These are phyloP conservation scores for Tolypocladium capitatum DNA, from an alignment of 2,329 filamentous ascomycete genomes.

Conservation along the genomic window DNA sequence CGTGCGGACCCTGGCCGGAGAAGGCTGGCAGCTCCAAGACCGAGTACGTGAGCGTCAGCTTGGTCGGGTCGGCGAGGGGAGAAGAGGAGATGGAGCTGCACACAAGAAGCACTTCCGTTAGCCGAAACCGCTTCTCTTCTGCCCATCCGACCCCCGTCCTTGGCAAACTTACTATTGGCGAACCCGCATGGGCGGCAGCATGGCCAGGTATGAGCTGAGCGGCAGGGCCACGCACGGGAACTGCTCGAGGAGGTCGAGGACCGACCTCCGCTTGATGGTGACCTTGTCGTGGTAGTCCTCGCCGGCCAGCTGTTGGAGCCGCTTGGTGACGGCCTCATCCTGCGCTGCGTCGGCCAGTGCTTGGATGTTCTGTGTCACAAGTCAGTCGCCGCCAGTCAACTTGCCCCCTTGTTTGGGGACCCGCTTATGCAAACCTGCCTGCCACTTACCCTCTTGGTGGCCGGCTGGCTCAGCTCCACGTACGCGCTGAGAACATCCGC, in stretches of 20 bases:
- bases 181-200: conserved; percentile 65
- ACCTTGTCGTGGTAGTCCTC: conserved; percentile 35
- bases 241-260: conserved; percentile 57
- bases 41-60: conserved; percentile 54
- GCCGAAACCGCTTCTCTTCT: background rate
- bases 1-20: conserved; percentile 33
- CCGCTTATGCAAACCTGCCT: background rate
- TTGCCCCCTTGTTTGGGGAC: background rate
- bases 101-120: background rate
- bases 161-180: conserved; percentile 45
- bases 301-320: conserved; percentile 33
- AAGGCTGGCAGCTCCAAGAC: conserved; percentile 46
- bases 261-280: conserved; percentile 43
- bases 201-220: conserved; percentile 52
- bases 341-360: conserved; percentile 33
- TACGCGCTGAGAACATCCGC: conserved; percentile 54
- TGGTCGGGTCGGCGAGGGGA: conserved; percentile 42
- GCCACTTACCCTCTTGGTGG: conserved; percentile 46
- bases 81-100: conserved; percentile 59
- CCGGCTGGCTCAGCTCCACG: conserved; percentile 60
- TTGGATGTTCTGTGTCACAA: conserved; percentile 16
- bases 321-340: conserved; percentile 27
- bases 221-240: conserved; percentile 47
- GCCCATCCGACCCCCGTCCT: background rate
- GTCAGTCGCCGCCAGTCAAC: conserved; percentile 3